phyloP scores from a whole-genome alignment of 345 rosid genomes.

The Syzygium grande region DNA sequence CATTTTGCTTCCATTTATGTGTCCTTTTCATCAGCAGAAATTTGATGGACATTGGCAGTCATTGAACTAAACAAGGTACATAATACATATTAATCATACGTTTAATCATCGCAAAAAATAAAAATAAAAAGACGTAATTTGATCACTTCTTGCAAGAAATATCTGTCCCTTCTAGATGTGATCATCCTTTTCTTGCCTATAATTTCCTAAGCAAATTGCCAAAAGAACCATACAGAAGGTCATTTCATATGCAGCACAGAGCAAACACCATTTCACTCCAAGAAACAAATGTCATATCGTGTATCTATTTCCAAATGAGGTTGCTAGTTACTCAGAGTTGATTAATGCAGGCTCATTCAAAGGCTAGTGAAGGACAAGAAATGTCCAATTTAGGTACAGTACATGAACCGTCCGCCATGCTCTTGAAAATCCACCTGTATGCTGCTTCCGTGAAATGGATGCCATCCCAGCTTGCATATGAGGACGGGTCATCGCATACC shows the following conservation, averaged over 20 bases:
- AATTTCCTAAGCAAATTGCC: not conserved
- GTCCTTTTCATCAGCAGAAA: not conserved
- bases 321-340: not conserved
- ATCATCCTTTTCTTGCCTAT: not conserved
- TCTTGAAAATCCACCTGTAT: slow-evolving; percentile 6
- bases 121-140: too few relatives aligned
- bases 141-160: not conserved
- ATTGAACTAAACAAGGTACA: not conserved
- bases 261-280: too few relatives aligned
- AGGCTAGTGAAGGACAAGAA: not conserved
- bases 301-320: not conserved
- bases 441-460: slow-evolving; percentile 13
- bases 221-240: not conserved
- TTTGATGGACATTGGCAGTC: not conserved
- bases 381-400: not conserved
- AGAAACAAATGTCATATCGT: not conserved
- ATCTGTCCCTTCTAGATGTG: not conserved
- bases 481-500: slow-evolving; percentile 23
- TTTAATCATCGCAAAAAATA: not conserved
- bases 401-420: not conserved
- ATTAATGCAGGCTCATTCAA: not conserved
- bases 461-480: slow-evolving; percentile 20
- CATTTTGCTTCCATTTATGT: not conserved
- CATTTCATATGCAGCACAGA: not conserved
- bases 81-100: not conserved